Base-by-base conservation (phyloP, 2,329 filamentous ascomycete species). In the Cladophialophora exuberans region DNA sequence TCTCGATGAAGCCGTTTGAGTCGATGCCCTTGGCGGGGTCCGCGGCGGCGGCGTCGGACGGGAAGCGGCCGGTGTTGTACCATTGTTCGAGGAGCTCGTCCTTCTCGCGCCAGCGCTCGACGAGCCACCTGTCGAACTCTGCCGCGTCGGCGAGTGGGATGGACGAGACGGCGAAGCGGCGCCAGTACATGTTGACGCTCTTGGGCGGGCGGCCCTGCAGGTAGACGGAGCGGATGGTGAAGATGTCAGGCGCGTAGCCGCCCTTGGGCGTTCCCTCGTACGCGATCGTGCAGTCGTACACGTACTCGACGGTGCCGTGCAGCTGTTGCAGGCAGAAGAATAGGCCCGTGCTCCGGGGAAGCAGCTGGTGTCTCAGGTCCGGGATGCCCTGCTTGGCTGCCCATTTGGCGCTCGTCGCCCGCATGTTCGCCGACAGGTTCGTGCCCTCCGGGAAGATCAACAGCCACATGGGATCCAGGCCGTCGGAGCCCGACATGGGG, bases 161-260 rank as follows among this genome's bases (percentile, higher is more conserved):
- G 17, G 90, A 85, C 18, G 82, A 81, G 11, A 97, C 70, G 28
- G 83, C 82, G 72, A 96, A 97, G 7, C 91, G 85, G 49, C 94
- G 85, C 90, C 93, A 99, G 73, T 96, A 88, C 78, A 97, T 92
- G 72, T 97, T 97, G 66, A 97, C 92, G 1, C 91, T 96, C 70
- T 92, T 96, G 1, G 93, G 94, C 0, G 92, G 87, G 1, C 89
- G 84, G 10, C 94, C 92, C 70, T 94, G 84, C 60, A 97, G 86
- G 69, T 94, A 96, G 3, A 90, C 95, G 44, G 91, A 91, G 2
- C 84, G 83, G 3, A 99, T 79, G 0, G 89, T 92, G 72, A 95
- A 97, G 66, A 89, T 88, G 44, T 95, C 85, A 69, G 97, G 92
- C n/a, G 93, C 92, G 63, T 87, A 97, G 65, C 88, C 82, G 33